These are phyloP conservation scores for Telopea speciosissima DNA, from an alignment of 177 flowering plant genomes.

Conservation along the genomic window DNA sequence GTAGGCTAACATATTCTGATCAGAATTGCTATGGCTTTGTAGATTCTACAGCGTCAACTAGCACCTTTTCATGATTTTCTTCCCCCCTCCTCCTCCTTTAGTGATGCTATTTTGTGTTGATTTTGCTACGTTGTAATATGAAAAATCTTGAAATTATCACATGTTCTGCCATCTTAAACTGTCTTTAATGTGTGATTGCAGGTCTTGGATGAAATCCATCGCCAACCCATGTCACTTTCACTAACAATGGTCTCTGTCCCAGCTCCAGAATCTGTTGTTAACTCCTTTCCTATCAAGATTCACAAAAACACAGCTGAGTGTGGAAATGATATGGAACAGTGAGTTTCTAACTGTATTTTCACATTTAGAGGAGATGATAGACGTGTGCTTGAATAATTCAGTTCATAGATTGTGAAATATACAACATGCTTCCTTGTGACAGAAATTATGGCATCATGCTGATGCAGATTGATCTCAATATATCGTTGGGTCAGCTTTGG, in stretches of 20 bases:
- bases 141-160: too few species aligned
- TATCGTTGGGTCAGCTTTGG: neutral
- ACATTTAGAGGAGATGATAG: neutral
- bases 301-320: conserved; percentile 30
- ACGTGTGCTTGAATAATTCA: neutral
- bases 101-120: too few species aligned
- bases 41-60: too few species aligned
- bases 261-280: conserved; percentile 73
- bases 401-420: neutral
- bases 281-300: conserved; percentile 65
- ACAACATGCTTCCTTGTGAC: neutral
- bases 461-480: neutral
- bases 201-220: conserved; percentile 91
- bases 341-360: conserved; percentile 25
- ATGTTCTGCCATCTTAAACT: too few species aligned
- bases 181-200: conserved; percentile 14
- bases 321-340: conserved; percentile 55
- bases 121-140: neutral
- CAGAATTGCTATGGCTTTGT: too few species aligned
- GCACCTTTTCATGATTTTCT: too few species aligned
- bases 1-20: too few species aligned
- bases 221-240: conserved; percentile 60
- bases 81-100: too few species aligned
- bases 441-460: neutral
- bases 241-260: conserved; percentile 60